phyloP scores from a whole-genome alignment of 2,329 filamentous ascomycete species.

The Madurella fahalii region DNA sequence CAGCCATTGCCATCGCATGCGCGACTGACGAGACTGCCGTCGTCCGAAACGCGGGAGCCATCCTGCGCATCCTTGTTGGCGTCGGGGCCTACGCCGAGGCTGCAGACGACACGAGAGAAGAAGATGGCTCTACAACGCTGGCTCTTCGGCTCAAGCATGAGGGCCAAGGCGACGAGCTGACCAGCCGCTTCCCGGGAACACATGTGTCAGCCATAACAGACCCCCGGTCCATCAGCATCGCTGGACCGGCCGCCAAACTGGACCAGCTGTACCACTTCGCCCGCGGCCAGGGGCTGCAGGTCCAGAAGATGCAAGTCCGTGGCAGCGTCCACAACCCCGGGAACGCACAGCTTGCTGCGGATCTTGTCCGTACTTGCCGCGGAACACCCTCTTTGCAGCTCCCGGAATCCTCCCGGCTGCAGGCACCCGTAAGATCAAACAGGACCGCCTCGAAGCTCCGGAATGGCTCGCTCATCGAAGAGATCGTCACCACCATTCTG shows the following conservation, averaged over 20 bases:
- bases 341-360: constrained; percentile 3
- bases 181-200: constrained; percentile 1
- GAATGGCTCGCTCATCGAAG: constrained; percentile 2
- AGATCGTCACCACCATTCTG: constrained; percentile 7
- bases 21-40: constrained; percentile 5
- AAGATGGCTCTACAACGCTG: constrained; percentile 1
- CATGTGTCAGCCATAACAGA: constrained; percentile 5
- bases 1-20: constrained; percentile 7
- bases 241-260: not conserved
- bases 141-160: constrained; percentile 4
- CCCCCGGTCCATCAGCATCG: constrained; percentile 2
- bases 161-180: constrained; percentile 4
- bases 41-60: not conserved
- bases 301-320: constrained; percentile 2
- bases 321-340: constrained; percentile 12
- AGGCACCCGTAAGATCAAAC: constrained; percentile 9
- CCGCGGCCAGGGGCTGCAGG: not conserved
- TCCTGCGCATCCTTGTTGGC: constrained; percentile 1
- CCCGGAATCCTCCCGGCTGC: not conserved
- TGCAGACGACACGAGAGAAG: not conserved
- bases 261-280: constrained; percentile 1
- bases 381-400: constrained; percentile 1
- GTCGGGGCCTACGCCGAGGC: constrained; percentile 7
- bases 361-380: not conserved
- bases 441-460: not conserved